Conservation (phyloP, 805 yeast genomes). For the Metschnikowia colocasiae region DNA sequence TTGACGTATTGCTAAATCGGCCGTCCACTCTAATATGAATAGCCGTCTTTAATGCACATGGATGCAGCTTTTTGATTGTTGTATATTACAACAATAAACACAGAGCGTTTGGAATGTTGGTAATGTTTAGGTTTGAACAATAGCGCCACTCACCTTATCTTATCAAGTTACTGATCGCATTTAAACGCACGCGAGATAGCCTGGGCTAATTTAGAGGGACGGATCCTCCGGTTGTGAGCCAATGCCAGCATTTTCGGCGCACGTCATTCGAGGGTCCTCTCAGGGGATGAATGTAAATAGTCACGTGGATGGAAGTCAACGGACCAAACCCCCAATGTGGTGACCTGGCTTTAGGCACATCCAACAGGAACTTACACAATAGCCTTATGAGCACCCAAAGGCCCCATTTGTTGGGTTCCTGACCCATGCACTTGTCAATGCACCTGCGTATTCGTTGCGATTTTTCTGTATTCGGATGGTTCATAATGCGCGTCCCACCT, state of each 20-base stretch:
- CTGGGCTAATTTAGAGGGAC: not conserved
- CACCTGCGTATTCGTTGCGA: constrained; percentile 1
- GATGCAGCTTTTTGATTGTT: not conserved
- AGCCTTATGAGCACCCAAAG: not conserved
- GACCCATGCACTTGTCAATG: not conserved
- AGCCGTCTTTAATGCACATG: too few relatives aligned
- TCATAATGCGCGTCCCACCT: constrained; percentile 1
- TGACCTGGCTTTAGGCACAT: not conserved
- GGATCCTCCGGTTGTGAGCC: not conserved
- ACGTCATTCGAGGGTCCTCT: not conserved
- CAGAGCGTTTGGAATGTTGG: not conserved
- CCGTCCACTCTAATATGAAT: too few relatives aligned
- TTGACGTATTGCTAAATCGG: too few relatives aligned
- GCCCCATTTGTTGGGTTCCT: not conserved
- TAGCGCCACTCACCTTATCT: not conserved
- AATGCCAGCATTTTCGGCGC: not conserved
- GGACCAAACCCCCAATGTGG: not conserved
- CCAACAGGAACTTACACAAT: not conserved
- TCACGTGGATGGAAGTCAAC: not conserved
- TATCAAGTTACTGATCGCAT: not conserved
- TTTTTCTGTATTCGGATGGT: not conserved
- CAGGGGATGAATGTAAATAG: not conserved
- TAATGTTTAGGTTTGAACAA: not conserved
- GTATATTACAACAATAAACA: not conserved
- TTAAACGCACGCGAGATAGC: not conserved